Evolutionary conservation across 2,329 filamentous ascomycete species (phyloP), one percentile per base, ranked within the genome.

Genomic region (Botrytis medusae): DNA sequence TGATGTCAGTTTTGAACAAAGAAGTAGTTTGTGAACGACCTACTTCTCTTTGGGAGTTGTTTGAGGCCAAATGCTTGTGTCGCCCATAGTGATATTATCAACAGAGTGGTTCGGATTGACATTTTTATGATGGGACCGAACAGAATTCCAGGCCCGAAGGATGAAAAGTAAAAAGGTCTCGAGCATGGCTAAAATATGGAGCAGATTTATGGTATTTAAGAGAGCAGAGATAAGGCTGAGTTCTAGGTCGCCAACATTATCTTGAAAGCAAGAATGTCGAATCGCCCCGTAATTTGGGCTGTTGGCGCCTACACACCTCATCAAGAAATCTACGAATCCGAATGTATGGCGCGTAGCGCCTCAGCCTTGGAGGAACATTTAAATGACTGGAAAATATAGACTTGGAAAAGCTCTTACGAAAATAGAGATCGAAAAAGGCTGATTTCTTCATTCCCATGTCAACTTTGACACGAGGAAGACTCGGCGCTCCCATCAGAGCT

Each of bases 101-200:
- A 46, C 2, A 72, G 20, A 59, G 18, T 57, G 37, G 22, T 68
- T 34, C 32, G n/a, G n/a, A 48, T n/a, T 20, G 57, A 25, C 62
- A 68, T 72, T n/a, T 51, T 64, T 32, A 48, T 29, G 7, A 59
- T 32, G 60, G 22, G 42, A 32, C 25, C 12, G 22, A 42, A 67
- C 16, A 25, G 40, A n/a, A 57, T 48, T 25, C 25, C 22, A 48
- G n/a, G 18, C 60, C 62, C 22, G 48, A 51, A 67, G 70, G 54
- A 72, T 34, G 48, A 68, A 44, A 8, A 32, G 10, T n/a, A 42
- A 57, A 25, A 60, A 60, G 40, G 71, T 60, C 48, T 25, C 34
- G 57, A 67, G 48, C 29, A 67, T 68, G 62, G 40, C 62, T 48
- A 67, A 42, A 72, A 48, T 34, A 72, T 60, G 51, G 62, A 72